Conservation (phyloP, 2,329 filamentous ascomycete species). For the Elsinoe australis region DNA sequence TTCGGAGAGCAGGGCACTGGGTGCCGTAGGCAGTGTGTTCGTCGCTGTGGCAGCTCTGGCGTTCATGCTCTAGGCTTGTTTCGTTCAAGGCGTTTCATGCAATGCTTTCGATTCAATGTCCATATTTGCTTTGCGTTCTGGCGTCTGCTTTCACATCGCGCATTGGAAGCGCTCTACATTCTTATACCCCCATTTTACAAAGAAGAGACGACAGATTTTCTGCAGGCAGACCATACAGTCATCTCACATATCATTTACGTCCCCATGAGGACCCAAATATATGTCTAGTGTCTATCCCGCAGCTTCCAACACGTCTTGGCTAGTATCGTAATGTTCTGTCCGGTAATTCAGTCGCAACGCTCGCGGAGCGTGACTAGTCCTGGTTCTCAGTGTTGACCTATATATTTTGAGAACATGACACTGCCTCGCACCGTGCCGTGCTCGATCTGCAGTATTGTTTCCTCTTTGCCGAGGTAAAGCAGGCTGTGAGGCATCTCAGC, state of each 20-base stretch:
- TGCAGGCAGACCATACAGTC: slow-evolving; percentile 7
- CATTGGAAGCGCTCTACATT: slow-evolving; percentile 10
- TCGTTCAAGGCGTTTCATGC: too few species aligned
- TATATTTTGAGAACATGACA: too few species aligned
- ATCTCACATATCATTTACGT: slow-evolving; percentile 1
- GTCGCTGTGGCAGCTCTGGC: background rate
- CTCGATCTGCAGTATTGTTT: too few species aligned
- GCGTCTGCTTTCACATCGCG: background rate
- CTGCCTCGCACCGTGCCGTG: too few species aligned
- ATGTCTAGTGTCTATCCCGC: background rate
- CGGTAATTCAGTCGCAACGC: too few species aligned
- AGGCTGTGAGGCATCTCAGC: too few species aligned
- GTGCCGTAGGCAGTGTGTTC: background rate
- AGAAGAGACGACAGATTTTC: slow-evolving; percentile 5
- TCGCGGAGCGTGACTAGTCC: too few species aligned
- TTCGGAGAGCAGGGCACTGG: background rate
- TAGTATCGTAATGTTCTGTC: too few species aligned
- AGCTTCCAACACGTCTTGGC: too few species aligned
- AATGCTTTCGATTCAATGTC: background rate
- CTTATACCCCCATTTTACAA: slow-evolving; percentile 5
- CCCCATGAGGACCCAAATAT: background rate
- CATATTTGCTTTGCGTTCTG: background rate
- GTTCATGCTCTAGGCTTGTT: background rate
- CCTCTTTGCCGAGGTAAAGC: too few species aligned
- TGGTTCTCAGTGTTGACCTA: too few species aligned